These are phyloP conservation scores for Sporopachydermia quercuum DNA, from an alignment of 805 yeast genomes.

Conservation along the genomic window DNA sequence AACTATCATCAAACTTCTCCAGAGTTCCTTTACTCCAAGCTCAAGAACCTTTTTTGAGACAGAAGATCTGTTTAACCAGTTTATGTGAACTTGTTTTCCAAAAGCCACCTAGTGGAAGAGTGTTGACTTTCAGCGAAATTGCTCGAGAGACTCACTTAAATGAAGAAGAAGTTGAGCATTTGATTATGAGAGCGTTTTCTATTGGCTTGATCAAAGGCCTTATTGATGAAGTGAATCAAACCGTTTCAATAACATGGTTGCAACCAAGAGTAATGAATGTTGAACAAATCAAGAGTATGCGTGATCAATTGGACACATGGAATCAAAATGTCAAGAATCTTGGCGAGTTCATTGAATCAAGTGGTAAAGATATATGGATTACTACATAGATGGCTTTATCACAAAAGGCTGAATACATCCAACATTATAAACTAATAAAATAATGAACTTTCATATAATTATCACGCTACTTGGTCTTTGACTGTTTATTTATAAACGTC, in stretches of 20 bases:
- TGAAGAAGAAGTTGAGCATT: slow-evolving; percentile 69
- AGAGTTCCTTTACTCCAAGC: slow-evolving; percentile 41
- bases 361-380: slow-evolving; percentile 56
- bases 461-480: too few species aligned
- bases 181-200: slow-evolving; percentile 83
- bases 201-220: slow-evolving; percentile 75
- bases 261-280: slow-evolving; percentile 87
- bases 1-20: slow-evolving; percentile 25
- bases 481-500: not conserved
- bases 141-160: slow-evolving; percentile 54
- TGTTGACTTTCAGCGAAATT: slow-evolving; percentile 58
- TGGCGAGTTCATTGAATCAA: slow-evolving; percentile 40
- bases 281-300: slow-evolving; percentile 67
- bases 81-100: slow-evolving; percentile 74
- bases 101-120: slow-evolving; percentile 60
- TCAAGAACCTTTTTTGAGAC: slow-evolving; percentile 57
- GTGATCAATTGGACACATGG: slow-evolving; percentile 64
- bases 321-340: slow-evolving; percentile 54
- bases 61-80: slow-evolving; percentile 86
- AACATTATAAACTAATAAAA: too few species aligned
- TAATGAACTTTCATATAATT: too few species aligned
- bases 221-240: slow-evolving; percentile 73
- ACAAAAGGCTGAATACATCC: not conserved
- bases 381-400: slow-evolving; percentile 15
- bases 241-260: slow-evolving; percentile 80